These are phyloP conservation scores for Fraxinus floribunda DNA, from an alignment of 305 asterid species.

Conservation along the genomic window DNA sequence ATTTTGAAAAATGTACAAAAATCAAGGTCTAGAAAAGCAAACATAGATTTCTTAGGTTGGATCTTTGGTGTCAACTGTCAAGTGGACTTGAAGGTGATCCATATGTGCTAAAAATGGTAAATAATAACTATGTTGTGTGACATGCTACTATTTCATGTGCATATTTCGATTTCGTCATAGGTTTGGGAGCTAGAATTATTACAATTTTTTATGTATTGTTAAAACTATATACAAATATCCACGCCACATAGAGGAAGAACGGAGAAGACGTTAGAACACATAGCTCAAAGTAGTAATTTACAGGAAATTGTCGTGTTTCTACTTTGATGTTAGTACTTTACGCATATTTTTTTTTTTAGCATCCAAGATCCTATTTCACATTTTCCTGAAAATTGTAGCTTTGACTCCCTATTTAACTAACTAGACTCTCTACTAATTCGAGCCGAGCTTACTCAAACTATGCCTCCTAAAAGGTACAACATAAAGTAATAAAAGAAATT, in stretches of 20 bases:
- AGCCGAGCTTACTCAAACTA: neutral
- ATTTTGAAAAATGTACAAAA: constrained; percentile 12
- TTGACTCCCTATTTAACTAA: neutral
- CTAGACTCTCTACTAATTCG: neutral
- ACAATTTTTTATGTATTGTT: neutral
- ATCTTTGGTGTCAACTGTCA: neutral
- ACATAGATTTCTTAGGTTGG: neutral
- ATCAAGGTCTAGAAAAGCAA: neutral
- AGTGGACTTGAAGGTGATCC: neutral
- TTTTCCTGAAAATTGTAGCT: neutral
- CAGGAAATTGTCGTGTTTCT: neutral
- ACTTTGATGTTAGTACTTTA: neutral
- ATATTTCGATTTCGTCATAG: neutral
- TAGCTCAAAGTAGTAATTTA: neutral
- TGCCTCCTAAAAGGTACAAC: neutral
- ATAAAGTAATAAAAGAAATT: neutral
- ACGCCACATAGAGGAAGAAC: neutral
- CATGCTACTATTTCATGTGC: neutral
- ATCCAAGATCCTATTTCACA: neutral
- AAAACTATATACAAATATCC: neutral
- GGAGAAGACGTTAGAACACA: neutral
- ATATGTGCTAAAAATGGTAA: neutral
- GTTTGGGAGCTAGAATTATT: neutral
- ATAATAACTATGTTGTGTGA: neutral
- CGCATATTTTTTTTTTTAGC: neutral